Conservation (phyloP, 1,284 basidiomycete species). For the Cryptococcus hybrid region DNA sequence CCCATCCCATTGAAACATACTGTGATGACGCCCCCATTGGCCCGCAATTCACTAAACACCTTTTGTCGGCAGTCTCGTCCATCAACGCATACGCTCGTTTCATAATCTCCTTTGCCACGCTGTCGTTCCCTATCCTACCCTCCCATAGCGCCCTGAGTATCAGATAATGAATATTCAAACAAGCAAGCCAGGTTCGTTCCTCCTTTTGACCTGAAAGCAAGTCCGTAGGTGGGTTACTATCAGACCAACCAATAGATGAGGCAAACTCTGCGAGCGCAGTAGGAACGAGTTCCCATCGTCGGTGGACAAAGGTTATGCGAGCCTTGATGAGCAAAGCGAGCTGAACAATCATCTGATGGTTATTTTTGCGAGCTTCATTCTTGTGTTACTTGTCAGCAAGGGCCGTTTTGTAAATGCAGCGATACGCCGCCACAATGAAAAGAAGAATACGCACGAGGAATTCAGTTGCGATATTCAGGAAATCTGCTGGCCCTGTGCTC, state of each 20-base stretch:
- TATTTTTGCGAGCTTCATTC: slow-evolving; percentile 16
- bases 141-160: slow-evolving; percentile 28
- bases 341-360: slow-evolving; percentile 25
- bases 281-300: slow-evolving; percentile 34
- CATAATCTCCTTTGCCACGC: slow-evolving; percentile 15
- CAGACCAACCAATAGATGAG: slow-evolving; percentile 3
- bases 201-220: background rate
- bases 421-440: background rate
- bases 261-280: slow-evolving; percentile 17
- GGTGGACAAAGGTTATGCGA: slow-evolving; percentile 24
- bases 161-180: slow-evolving; percentile 24
- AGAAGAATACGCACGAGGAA: slow-evolving; percentile 20
- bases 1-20: slow-evolving; percentile 7
- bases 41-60: slow-evolving; percentile 14
- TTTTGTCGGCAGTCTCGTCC: slow-evolving; percentile 25
- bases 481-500: slow-evolving; percentile 13
- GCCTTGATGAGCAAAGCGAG: slow-evolving; percentile 24
- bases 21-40: slow-evolving; percentile 23
- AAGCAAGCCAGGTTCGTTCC: slow-evolving; percentile 8
- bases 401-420: background rate
- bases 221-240: background rate
- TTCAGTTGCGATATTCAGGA: slow-evolving; percentile 20
- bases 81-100: slow-evolving; percentile 30
- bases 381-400: slow-evolving; percentile 1
- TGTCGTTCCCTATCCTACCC: slow-evolving; percentile 33